These are phyloP conservation scores for Aurantiochytrium sp. DNA, from an alignment of 108 stramenopile species.

Conservation along the genomic window DNA sequence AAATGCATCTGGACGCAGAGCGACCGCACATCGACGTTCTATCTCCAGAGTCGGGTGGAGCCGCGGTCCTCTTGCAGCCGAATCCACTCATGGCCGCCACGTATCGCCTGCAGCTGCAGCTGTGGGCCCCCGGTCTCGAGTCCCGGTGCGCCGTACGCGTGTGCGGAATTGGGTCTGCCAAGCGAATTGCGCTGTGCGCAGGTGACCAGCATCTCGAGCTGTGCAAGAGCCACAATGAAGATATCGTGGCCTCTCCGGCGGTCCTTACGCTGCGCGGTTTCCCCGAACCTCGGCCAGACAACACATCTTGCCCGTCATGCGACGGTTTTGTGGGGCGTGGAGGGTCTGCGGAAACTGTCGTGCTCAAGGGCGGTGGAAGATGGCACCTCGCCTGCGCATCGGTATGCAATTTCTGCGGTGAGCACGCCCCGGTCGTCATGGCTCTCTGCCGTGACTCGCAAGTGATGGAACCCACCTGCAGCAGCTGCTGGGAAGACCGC, in stretches of 20 bases:
- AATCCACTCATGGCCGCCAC: background rate
- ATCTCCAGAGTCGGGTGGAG: background rate
- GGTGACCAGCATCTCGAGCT: background rate
- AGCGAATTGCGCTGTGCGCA: background rate
- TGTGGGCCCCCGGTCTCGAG: background rate
- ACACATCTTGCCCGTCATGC: background rate
- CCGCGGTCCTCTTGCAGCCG: background rate
- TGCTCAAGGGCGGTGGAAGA: background rate
- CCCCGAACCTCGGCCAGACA: background rate
- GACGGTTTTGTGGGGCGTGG: background rate
- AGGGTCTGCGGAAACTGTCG: background rate
- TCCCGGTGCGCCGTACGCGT: background rate
- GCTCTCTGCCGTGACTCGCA: background rate
- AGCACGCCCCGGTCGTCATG: background rate
- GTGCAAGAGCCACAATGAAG: background rate
- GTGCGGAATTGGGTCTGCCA: background rate
- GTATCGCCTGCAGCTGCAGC: background rate
- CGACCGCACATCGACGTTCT: background rate
- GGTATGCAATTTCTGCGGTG: background rate
- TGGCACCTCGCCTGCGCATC: background rate
- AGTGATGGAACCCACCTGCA: background rate
- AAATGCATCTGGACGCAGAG: background rate
- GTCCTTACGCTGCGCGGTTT: background rate
- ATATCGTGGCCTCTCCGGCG: background rate
- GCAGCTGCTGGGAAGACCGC: background rate